These are phyloP conservation scores for Oropetium thomaeum DNA, from an alignment of 176 grass and related monocot genomes.

Conservation along the genomic window DNA sequence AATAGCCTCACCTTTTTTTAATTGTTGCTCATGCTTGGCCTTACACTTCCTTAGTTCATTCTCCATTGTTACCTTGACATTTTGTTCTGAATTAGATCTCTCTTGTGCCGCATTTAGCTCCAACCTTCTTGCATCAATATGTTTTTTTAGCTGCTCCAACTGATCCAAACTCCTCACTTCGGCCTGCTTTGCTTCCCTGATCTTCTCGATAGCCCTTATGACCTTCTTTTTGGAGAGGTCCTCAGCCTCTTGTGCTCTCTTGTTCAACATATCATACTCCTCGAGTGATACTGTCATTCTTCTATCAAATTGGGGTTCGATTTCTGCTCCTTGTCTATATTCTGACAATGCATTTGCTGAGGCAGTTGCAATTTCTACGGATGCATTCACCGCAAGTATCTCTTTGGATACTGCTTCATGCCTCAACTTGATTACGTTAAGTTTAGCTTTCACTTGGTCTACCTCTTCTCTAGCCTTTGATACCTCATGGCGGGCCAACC, in stretches of 20 bases:
- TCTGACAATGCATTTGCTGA: slow-evolving; percentile 55
- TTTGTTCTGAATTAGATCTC: slow-evolving; percentile 42
- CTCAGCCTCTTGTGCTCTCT: slow-evolving; percentile 57
- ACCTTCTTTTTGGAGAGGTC: slow-evolving; percentile 46
- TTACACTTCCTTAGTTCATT: slow-evolving; percentile 57
- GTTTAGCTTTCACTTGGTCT: slow-evolving; percentile 43
- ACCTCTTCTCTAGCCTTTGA: slow-evolving; percentile 52
- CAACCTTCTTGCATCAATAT: slow-evolving; percentile 43
- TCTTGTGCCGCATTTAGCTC: slow-evolving; percentile 41
- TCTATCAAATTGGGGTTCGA: slow-evolving; percentile 5
- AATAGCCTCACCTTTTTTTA: not conserved
- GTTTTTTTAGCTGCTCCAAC: slow-evolving; percentile 41
- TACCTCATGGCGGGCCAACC: slow-evolving; percentile 45
- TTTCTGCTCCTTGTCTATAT: slow-evolving; percentile 27
- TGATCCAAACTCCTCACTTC: slow-evolving; percentile 54
- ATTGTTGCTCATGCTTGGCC: slow-evolving; percentile 45
- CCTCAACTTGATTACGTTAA: slow-evolving; percentile 49
- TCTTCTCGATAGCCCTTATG: slow-evolving; percentile 53
- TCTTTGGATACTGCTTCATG: slow-evolving; percentile 51
- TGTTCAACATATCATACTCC: slow-evolving; percentile 54
- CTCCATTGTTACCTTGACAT: slow-evolving; percentile 54
- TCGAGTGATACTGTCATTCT: slow-evolving; percentile 52
- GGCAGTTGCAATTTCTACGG: slow-evolving; percentile 48
- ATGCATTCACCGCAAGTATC: slow-evolving; percentile 60
- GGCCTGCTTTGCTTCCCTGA: slow-evolving; percentile 57